Conservation (phyloP, 2,329 filamentous ascomycete species). For the Epichloe festucae region DNA sequence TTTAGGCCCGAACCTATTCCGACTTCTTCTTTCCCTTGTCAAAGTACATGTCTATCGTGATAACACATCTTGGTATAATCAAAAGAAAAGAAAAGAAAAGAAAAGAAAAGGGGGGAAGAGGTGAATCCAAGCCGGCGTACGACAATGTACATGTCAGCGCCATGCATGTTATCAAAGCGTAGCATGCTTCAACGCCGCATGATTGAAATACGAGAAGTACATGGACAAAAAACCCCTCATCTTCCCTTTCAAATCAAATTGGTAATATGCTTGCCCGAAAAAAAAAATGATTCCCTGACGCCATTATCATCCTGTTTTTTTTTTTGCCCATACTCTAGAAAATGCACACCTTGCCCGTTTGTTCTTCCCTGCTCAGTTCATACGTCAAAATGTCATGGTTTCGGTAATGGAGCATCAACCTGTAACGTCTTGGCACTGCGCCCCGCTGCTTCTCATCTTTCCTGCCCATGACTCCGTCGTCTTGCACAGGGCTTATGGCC, state of each 20-base stretch:
- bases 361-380: constrained; percentile 39
- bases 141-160: neutral
- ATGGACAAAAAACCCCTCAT: too few relatives aligned
- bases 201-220: neutral
- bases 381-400: constrained; percentile 60
- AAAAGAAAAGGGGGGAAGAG: neutral
- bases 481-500: constrained; percentile 51
- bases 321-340: constrained; percentile 13
- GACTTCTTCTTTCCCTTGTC: too few relatives aligned
- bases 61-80: neutral
- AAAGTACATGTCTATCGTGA: neutral
- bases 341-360: constrained; percentile 23
- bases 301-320: neutral
- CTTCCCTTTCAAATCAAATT: neutral
- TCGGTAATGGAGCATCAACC: constrained; percentile 58
- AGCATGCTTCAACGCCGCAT: neutral
- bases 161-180: neutral
- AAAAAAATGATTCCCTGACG: neutral
- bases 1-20: too few relatives aligned
- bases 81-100: too few relatives aligned
- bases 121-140: neutral
- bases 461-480: constrained; percentile 15
- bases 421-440: constrained; percentile 37
- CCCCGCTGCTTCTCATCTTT: constrained; percentile 11
- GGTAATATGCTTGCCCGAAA: neutral